Conservation (phyloP, 1,284 basidiomycete species). For the Calocybe gambosa region DNA sequence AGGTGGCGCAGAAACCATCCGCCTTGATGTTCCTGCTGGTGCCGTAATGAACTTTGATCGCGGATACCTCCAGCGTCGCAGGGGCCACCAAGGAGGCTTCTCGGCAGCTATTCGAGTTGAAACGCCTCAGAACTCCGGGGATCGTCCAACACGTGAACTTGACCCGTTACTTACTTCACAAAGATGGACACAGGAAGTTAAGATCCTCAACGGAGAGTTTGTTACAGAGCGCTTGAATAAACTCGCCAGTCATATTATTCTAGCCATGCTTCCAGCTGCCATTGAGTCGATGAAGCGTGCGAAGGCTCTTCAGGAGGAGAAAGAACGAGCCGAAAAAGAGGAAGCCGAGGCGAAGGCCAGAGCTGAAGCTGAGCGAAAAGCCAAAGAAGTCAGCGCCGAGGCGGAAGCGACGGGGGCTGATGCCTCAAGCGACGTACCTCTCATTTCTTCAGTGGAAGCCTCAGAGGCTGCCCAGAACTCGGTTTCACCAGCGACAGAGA, state of each 20-base stretch:
- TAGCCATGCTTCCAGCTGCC: constrained; percentile 80
- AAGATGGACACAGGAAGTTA: constrained; percentile 88
- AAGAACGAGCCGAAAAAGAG: constrained; percentile 33
- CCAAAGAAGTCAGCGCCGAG: too few relatives aligned
- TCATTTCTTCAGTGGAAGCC: constrained; percentile 20
- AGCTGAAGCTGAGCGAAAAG: constrained; percentile 26
- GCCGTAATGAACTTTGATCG: constrained; percentile 53
- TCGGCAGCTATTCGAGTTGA: constrained; percentile 59
- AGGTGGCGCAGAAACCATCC: constrained; percentile 57
- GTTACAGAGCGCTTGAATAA: constrained; percentile 63
- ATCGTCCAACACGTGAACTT: constrained; percentile 51
- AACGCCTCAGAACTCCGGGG: constrained; percentile 41
- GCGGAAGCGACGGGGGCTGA: constrained; percentile 26
- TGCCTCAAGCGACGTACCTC: constrained; percentile 22
- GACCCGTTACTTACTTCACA: constrained; percentile 81
- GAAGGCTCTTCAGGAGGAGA: constrained; percentile 44
- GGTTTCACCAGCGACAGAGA: constrained; percentile 13
- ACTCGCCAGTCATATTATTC: constrained; percentile 67
- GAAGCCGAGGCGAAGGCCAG: constrained; percentile 24
- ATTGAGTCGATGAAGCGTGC: constrained; percentile 54
- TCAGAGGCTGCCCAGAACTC: constrained; percentile 18
- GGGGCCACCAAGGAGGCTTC: constrained; percentile 39
- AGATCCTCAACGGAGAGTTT: constrained; percentile 73
- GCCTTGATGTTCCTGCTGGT: constrained; percentile 64
- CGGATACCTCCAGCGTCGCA: constrained; percentile 38